Base-by-base conservation (phyloP, 352 stramenopile genomes). In the Sclerospora graminicola region DNA sequence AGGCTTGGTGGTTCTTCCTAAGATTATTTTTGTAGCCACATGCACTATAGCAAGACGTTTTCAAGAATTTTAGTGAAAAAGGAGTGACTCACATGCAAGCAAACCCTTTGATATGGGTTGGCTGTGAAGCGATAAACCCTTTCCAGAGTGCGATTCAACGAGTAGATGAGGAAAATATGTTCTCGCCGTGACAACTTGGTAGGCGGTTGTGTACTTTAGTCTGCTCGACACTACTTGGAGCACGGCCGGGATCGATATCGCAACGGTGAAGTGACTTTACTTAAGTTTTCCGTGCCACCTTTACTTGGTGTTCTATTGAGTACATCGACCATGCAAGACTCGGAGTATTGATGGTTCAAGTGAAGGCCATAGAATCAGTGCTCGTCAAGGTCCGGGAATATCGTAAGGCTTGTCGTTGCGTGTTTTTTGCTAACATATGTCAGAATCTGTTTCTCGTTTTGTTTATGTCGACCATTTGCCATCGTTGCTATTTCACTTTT, bases 271-370 rank as follows among this genome's bases (percentile, higher is more conserved):
- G 19, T 78, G 74, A 15, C 40, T 87, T 10, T 52, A 77, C 23
- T 84, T 16, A 65, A 54, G n/a, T 80, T 82, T 38, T 51, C 60
- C 8, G 51, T 40, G 2, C 51, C 63, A 19, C 67, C 71, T 6
- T 69, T 72, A 42, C 52, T 87, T 4, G 62, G 61, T 32, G 59
- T 87, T 11, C 58, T 87, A 18, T 84, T 87, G 37, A 82, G 67
- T 23, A 45, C 57, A 9, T 67, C 58, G 0, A 63, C 82, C 23
- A 44, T 87, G 46, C 57, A 59, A 13, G 31, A 5, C 49, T 87
- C 4, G 66, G 67, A 8, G 59, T 65, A 5, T 57, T 87, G 3
- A 29, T 87, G 5, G 33, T 87, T 3, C 75, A 87, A 36, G 72
- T 84, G 11, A 87, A 87, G 38, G 43, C 67, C 7, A 69, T 79